phyloP scores from a whole-genome alignment of 139 green algal species.

The Chlamydomonas eustigma region DNA sequence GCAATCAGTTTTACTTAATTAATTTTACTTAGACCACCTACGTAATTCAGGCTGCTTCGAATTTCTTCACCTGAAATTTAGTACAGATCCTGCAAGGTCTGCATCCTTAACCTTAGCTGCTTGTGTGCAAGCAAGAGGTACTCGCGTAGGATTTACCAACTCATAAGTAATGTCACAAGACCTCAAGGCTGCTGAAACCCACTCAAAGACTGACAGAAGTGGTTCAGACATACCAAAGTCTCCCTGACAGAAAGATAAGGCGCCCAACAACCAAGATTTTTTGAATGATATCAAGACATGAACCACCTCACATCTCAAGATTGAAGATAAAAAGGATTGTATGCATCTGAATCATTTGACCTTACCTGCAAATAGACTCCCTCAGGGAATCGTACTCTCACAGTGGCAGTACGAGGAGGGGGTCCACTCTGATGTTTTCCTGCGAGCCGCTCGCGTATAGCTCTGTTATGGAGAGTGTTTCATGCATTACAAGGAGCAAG shows the following conservation, averaged over 20 bases:
- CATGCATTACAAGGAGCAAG: background rate
- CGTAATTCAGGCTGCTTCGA: too few relatives aligned
- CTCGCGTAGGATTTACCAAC: conserved; percentile 52
- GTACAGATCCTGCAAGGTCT: background rate
- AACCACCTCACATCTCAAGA: background rate
- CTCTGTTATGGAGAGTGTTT: background rate
- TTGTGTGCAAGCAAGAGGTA: conserved; percentile 18
- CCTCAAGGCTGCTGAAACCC: conserved; percentile 55
- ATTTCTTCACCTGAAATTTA: conserved; percentile 5
- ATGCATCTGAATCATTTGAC: background rate
- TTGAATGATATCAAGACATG: background rate
- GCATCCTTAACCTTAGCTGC: background rate
- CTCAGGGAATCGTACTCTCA: conserved; percentile 65
- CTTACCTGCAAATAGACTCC: conserved; percentile 56
- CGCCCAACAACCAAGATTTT: background rate
- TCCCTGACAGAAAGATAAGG: conserved; percentile 34
- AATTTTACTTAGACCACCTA: too few relatives aligned
- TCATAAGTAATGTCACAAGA: conserved; percentile 55
- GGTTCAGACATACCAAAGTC: conserved; percentile 59
- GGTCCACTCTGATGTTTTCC: too few relatives aligned
- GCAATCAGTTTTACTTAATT: too few relatives aligned
- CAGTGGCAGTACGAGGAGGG: conserved; percentile 18
- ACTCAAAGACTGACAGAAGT: conserved; percentile 54
- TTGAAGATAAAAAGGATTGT: background rate
- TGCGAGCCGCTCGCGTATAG: background rate